Conservation (phyloP, 2,329 filamentous ascomycete genomes). For the Xylariaceae sp. region DNA sequence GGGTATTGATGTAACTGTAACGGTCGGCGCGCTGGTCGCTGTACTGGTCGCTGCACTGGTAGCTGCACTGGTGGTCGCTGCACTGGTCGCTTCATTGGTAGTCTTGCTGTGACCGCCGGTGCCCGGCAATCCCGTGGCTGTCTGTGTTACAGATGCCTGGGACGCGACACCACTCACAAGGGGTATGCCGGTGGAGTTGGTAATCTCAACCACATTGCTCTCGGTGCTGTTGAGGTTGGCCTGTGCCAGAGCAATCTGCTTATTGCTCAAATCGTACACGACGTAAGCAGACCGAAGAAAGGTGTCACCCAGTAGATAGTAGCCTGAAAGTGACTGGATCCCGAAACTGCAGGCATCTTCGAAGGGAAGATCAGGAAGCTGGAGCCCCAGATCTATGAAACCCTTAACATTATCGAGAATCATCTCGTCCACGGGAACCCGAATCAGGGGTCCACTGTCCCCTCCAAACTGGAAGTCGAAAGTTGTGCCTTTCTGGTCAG, state of each 20-base stretch:
- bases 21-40: conserved; percentile 6
- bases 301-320: conserved; percentile 54
- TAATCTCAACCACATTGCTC: conserved; percentile 54
- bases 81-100: neutral
- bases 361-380: conserved; percentile 45
- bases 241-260: conserved; percentile 59
- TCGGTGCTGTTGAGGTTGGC: conserved; percentile 55
- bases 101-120: conserved; percentile 14
- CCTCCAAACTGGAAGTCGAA: conserved; percentile 51
- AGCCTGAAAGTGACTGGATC: conserved; percentile 49
- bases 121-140: conserved; percentile 31
- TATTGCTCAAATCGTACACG: conserved; percentile 59
- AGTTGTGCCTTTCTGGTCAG: conserved; percentile 36
- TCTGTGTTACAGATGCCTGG: conserved; percentile 36
- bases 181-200: conserved; percentile 48
- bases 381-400: conserved; percentile 30
- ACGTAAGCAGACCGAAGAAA: conserved; percentile 58
- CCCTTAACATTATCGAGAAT: conserved; percentile 47
- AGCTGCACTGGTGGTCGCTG: neutral
- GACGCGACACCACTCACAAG: conserved; percentile 51
- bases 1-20: conserved; percentile 3
- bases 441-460: conserved; percentile 40
- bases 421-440: conserved; percentile 43
- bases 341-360: conserved; percentile 59
- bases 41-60: conserved; percentile 8